Evolutionary conservation across 2,329 filamentous ascomycete genomes (phyloP), one percentile per base, ranked within the genome.

Genomic region (Teratosphaeria gauchensis): DNA sequence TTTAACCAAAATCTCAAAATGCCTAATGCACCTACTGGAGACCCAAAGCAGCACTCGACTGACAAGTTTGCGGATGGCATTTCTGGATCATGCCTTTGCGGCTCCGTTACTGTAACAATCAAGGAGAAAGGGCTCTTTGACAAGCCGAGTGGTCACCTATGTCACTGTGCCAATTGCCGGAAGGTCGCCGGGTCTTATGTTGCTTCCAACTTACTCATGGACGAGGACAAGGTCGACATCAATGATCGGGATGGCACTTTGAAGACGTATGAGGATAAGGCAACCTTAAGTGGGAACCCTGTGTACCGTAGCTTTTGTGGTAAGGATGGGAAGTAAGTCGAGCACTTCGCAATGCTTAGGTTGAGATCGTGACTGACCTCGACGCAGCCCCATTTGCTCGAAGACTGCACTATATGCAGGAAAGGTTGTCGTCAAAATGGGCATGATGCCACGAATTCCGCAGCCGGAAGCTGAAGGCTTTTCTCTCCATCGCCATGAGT

Each of bases 91-190:
- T 81, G 78, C 62, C 72, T 78, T 46, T 80, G 77, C 66, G 75
- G 75, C 56, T 71, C 73, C 58, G 76, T 81, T 24, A 74, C 68
- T n/a, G 77, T 81, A 1, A 78, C 73, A 8, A 77, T 81, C 64
- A 72, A 72, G 59, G 79, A 80, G 61, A 61, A 64, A 12, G 76
- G 79, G 19, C 74, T 80, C 24, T 81, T 80, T 65, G 72, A 70
- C 11, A 70, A 70, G 35, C 72, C 72, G 6, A 68, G 76, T 32
- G 78, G 78, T 1, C 76, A 78, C 62, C 66, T 80, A 7, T 81
- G 79, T 66, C 77, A 81, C 61, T 81, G 80, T 67, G 67, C 71
- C 35, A 82, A 81, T 61, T 81, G 79, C 68, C 75, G 78, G 51
- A 81, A 80, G 65, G 72, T 76, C 0, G 72, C 78, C 1, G 78